These are phyloP conservation scores for Chaetomium tenue DNA, from an alignment of 495 filamentous ascomycete genomes.

Conservation along the genomic window DNA sequence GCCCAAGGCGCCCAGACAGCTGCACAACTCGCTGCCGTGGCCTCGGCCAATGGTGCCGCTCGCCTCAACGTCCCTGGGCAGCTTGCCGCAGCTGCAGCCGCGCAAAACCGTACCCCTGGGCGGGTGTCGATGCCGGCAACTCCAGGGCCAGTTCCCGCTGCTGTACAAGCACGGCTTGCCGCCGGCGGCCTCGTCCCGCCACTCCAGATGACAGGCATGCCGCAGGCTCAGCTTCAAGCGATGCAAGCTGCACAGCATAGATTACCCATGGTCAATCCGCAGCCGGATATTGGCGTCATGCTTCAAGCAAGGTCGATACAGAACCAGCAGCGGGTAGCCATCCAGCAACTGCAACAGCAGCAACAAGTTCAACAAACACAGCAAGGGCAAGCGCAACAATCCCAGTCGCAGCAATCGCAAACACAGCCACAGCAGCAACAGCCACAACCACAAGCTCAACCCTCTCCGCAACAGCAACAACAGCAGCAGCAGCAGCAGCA, in stretches of 20 bases:
- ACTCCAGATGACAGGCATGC: slow-evolving; percentile 67
- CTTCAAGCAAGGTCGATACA: slow-evolving; percentile 60
- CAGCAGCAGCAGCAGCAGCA: slow-evolving; percentile 55
- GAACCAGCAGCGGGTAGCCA: slow-evolving; percentile 63
- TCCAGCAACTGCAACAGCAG: slow-evolving; percentile 57
- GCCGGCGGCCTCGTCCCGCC: slow-evolving; percentile 50
- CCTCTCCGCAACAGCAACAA: slow-evolving; percentile 43
- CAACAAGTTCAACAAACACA: slow-evolving; percentile 28
- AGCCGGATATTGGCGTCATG: slow-evolving; percentile 56
- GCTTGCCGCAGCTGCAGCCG: slow-evolving; percentile 36
- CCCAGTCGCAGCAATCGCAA: slow-evolving; percentile 48
- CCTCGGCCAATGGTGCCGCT: slow-evolving; percentile 37
- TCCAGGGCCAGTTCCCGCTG: slow-evolving; percentile 41
- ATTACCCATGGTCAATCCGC: slow-evolving; percentile 63
- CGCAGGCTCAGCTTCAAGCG: slow-evolving; percentile 67
- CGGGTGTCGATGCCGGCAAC: slow-evolving; percentile 45
- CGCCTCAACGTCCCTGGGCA: slow-evolving; percentile 41
- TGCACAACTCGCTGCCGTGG: slow-evolving; percentile 43
- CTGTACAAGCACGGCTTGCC: slow-evolving; percentile 43
- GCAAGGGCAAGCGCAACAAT: slow-evolving; percentile 39
- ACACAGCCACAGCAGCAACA: slow-evolving; percentile 20
- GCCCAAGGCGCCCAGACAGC: slow-evolving; percentile 34
- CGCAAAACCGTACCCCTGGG: slow-evolving; percentile 36
- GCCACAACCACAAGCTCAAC: slow-evolving; percentile 40
- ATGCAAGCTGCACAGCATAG: slow-evolving; percentile 59